Base-by-base conservation (phyloP, 345 rosid genomes). In the Isatis tinctoria region DNA sequence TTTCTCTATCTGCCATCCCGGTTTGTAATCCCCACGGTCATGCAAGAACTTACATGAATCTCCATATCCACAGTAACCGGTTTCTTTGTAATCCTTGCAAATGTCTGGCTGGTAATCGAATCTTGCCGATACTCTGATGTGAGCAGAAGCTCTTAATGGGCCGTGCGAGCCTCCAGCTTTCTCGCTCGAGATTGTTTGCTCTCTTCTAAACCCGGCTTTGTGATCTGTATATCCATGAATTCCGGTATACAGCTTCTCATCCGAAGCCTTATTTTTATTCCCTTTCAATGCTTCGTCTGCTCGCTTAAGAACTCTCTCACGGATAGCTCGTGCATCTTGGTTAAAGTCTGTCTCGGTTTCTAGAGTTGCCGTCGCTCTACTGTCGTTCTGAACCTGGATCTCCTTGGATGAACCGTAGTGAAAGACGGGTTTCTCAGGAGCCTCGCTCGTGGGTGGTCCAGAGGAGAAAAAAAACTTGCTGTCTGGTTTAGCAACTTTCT, bases 101-200 rank as follows among this genome's bases (percentile, higher is more conserved):
- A 93, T 88, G 32, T 93, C 97, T 7, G 96, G 98, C 70, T 90
- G 97, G 77, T 90, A 93, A 82, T 93, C 96, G 63, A 88, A 93
- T 73, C 97, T 90, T 6, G 98, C 97, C 0, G 97, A 87, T 1
- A 88, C 97, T 75, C 96, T 84, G 16, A 93, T 87, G 62, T 93
- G 97, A 62, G 98, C 98, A 70, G 97, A 93, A 54, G 98, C 97
- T 81, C 98, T 85, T 44, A 90, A 83, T 49, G 98, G 96, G 33
- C 98, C 98, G 73, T 90, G 97, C 14, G 97, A 62, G 27, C 98
- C 93, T 17, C 97, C 97, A 10, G 98, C 98, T 77, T 93, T 93
- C 84, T 93, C 97, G 67, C 96, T 85, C 3, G 98, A 82, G 74
- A 93, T 78, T 0, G 97, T 87, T 20, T 87, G 93, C 80, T 93